Conservation (phyloP, 2,329 filamentous ascomycete genomes). For the Pseudogymnoascus sp. region DNA sequence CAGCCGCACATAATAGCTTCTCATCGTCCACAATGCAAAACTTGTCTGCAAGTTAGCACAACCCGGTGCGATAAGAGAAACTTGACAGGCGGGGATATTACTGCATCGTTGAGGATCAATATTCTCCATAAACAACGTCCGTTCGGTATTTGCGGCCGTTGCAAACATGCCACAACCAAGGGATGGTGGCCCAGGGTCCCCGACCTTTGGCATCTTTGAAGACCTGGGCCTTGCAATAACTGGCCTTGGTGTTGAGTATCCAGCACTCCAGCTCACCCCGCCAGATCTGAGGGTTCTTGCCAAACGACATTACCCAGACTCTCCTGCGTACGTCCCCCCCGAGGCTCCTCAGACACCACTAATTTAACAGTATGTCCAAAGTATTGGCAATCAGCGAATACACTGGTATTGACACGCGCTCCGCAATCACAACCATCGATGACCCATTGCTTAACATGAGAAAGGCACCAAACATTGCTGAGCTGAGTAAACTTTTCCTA, state of each 20-base stretch:
- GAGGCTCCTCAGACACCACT: background rate
- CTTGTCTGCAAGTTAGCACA: background rate
- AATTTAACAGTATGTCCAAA: slow-evolving; percentile 47
- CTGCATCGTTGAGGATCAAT: background rate
- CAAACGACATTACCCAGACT: slow-evolving; percentile 51
- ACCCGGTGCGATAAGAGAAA: background rate
- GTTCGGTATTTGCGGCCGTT: background rate
- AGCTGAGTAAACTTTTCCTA: slow-evolving; percentile 49
- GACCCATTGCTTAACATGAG: slow-evolving; percentile 54
- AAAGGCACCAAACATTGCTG: slow-evolving; percentile 44
- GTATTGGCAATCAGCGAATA: slow-evolving; percentile 55
- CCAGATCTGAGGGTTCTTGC: slow-evolving; percentile 45
- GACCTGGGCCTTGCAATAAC: slow-evolving; percentile 53
- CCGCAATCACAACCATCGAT: slow-evolving; percentile 52
- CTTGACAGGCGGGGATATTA: background rate
- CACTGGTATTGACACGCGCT: slow-evolving; percentile 56
- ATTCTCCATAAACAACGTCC: background rate
- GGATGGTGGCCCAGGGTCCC: background rate
- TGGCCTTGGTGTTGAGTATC: slow-evolving; percentile 53
- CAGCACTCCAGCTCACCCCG: slow-evolving; percentile 45
- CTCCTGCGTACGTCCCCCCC: slow-evolving; percentile 45
- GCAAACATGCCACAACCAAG: background rate
- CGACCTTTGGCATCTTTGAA: slow-evolving; percentile 24
- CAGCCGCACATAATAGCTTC: background rate
- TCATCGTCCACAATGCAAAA: background rate